phyloP scores from a whole-genome alignment of 306 rosid species.

The Cucurbita maxima region DNA sequence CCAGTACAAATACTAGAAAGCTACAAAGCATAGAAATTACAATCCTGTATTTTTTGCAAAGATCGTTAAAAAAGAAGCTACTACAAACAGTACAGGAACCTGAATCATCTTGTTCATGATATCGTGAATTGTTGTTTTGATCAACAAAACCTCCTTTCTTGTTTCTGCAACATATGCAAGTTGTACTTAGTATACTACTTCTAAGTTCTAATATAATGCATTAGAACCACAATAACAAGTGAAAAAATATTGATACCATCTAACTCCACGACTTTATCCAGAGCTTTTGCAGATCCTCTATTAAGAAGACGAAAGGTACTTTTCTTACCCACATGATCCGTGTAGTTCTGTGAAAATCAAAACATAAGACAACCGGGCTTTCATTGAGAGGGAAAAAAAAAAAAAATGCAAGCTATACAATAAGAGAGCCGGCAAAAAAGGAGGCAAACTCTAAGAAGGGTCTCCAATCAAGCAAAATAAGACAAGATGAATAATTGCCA shows the following conservation, averaged over 20 bases:
- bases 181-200: conserved; percentile 14
- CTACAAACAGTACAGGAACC: conserved; percentile 22
- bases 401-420: too few relatives aligned
- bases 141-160: conserved; percentile 75
- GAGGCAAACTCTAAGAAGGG: neutral
- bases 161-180: conserved; percentile 38
- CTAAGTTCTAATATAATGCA: conserved; percentile 1
- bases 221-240: neutral
- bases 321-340: conserved; percentile 68
- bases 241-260: conserved; percentile 45
- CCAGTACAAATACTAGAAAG: neutral
- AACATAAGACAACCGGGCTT: neutral
- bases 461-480: neutral
- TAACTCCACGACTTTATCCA: conserved; percentile 81
- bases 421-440: too few relatives aligned
- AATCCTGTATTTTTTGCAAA: neutral
- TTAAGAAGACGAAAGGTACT: conserved; percentile 92
- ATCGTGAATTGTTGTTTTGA: conserved; percentile 94
- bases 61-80: neutral
- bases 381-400: neutral
- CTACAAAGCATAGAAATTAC: neutral
- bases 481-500: too few relatives aligned
- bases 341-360: conserved; percentile 48
- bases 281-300: conserved; percentile 94
- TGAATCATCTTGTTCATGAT: conserved; percentile 80